A percentile compares a stretch with the other conserved stretches of the same genome.
phyloP scores from a whole-genome alignment of 2,329 filamentous ascomycete genomes.

The Remersonia thermophila region DNA sequence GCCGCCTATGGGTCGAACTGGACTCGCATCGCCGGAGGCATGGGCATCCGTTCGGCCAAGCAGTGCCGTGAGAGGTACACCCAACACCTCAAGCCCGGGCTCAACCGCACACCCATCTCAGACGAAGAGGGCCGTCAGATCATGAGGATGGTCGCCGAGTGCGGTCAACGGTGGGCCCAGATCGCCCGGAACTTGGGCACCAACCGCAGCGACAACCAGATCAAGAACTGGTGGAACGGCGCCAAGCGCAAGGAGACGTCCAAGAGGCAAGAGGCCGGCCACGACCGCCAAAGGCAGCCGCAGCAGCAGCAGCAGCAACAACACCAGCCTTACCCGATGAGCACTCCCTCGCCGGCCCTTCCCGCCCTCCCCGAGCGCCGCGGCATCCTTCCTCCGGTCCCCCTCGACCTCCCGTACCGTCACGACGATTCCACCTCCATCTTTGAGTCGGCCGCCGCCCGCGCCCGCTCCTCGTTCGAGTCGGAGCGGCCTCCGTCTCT shows the following conservation, averaged over 20 bases:
- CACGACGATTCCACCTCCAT: not conserved
- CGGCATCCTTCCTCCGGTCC: slow-evolving; percentile 5
- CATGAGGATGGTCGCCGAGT: slow-evolving; percentile 60
- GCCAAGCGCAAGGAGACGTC: slow-evolving; percentile 53
- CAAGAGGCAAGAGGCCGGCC: slow-evolving; percentile 5
- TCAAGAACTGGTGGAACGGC: slow-evolving; percentile 98
- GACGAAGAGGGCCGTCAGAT: slow-evolving; percentile 60
- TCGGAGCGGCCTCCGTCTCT: slow-evolving; percentile 7
- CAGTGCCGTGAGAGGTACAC: slow-evolving; percentile 92
- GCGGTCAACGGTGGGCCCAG: slow-evolving; percentile 84
- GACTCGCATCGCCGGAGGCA: slow-evolving; percentile 69
- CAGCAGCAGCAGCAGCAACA: slow-evolving; percentile 1
- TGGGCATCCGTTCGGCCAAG: slow-evolving; percentile 70
- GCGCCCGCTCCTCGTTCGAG: slow-evolving; percentile 2
- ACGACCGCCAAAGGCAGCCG: not conserved
- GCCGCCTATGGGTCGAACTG: slow-evolving; percentile 54
- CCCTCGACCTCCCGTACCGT: slow-evolving; percentile 5
- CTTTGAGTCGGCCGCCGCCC: slow-evolving; percentile 2
- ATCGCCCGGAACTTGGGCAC: slow-evolving; percentile 64
- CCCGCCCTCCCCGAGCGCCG: slow-evolving; percentile 5
- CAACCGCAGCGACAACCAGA: slow-evolving; percentile 83
- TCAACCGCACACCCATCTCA: slow-evolving; percentile 64
- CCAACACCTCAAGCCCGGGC: slow-evolving; percentile 72
- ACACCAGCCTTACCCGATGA: not conserved
- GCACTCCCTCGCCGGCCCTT: not conserved